Percentiles rank a stretch among this genome's conserved stretches.
Conservation (phyloP, 2,329 filamentous ascomycete genomes). For the Talaromyces funiculosus region DNA sequence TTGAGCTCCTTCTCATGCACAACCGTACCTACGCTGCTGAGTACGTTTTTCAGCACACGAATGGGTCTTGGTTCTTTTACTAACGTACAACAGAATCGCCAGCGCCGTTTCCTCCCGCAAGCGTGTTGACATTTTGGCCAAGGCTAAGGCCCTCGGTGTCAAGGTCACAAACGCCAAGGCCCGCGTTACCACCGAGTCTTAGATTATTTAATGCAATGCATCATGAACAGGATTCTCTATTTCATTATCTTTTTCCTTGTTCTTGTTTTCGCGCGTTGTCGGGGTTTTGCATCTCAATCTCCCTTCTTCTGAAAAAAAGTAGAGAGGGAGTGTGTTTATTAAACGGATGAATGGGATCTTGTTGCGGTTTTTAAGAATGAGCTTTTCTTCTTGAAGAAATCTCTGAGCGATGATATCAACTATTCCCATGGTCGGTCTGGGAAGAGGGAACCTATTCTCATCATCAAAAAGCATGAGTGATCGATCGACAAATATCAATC, state of each 20-base stretch:
- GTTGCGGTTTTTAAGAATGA: conserved; percentile 4
- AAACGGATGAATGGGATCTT: conserved; percentile 3
- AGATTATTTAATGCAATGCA: conserved; percentile 27
- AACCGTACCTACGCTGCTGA: conserved; percentile 98
- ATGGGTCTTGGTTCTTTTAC: not conserved
- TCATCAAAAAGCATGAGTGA: conserved; percentile 9
- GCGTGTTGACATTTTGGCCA: conserved; percentile 94
- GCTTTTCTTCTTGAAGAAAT: not conserved
- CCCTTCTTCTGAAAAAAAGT: not conserved
- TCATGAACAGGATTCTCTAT: conserved; percentile 13
- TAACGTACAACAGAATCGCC: conserved; percentile 65
- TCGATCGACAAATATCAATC: conserved; percentile 8
- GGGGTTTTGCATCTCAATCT: conserved; percentile 5
- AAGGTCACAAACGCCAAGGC: conserved; percentile 99
- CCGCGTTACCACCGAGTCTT: conserved; percentile 91
- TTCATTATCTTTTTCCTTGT: conserved; percentile 11
- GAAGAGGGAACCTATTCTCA: not conserved
- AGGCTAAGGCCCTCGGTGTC: conserved; percentile 96
- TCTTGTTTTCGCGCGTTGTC: conserved; percentile 14
- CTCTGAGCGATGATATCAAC: not conserved
- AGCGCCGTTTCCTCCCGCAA: conserved; percentile 98
- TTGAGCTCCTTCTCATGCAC: conserved; percentile 99
- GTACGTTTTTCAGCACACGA: conserved; percentile 55
- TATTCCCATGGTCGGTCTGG: conserved; percentile 8
- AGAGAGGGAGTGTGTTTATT: not conserved